phyloP scores from a whole-genome alignment of 108 stramenopile genomes.

The Craspedostauros australis region DNA sequence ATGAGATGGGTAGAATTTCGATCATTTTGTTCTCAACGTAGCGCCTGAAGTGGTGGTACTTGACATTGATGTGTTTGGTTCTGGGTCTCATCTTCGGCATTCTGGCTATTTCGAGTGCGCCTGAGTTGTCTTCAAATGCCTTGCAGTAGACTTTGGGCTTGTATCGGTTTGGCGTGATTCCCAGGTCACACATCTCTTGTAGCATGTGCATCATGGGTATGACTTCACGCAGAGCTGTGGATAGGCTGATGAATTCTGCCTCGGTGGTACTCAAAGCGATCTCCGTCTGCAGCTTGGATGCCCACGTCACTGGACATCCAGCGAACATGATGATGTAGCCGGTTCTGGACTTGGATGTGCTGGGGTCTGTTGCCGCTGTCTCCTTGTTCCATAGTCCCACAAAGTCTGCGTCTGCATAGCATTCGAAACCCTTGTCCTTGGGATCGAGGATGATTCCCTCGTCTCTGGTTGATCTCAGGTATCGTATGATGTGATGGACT shows the following conservation, averaged over 20 bases:
- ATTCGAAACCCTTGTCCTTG: slow-evolving; percentile 23
- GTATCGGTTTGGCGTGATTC: not conserved
- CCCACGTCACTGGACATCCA: slow-evolving; percentile 19
- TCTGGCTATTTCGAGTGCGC: slow-evolving; percentile 15
- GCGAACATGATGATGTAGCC: slow-evolving; percentile 20
- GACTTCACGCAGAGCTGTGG: slow-evolving; percentile 11
- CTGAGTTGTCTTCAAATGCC: slow-evolving; percentile 30
- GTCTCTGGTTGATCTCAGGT: slow-evolving; percentile 15
- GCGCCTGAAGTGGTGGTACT: slow-evolving; percentile 14
- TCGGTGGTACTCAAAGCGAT: slow-evolving; percentile 25
- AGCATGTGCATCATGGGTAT: slow-evolving; percentile 25
- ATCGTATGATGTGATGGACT: slow-evolving; percentile 16
- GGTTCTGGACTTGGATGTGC: slow-evolving; percentile 11
- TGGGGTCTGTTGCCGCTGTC: slow-evolving; percentile 10
- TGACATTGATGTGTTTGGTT: slow-evolving; percentile 33
- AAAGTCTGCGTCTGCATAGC: slow-evolving; percentile 44
- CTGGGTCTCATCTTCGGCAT: slow-evolving; percentile 14
- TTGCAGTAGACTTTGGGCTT: slow-evolving; percentile 8
- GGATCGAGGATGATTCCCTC: slow-evolving; percentile 21
- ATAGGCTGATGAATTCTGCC: slow-evolving; percentile 22
- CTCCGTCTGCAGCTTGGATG: slow-evolving; percentile 15
- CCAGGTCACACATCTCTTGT: slow-evolving; percentile 8
- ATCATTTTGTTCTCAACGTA: slow-evolving; percentile 6
- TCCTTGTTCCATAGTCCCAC: slow-evolving; percentile 31
- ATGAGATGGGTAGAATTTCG: slow-evolving; percentile 4